Conservation (phyloP, 345 rosid species). For the Limnanthes douglasii region DNA sequence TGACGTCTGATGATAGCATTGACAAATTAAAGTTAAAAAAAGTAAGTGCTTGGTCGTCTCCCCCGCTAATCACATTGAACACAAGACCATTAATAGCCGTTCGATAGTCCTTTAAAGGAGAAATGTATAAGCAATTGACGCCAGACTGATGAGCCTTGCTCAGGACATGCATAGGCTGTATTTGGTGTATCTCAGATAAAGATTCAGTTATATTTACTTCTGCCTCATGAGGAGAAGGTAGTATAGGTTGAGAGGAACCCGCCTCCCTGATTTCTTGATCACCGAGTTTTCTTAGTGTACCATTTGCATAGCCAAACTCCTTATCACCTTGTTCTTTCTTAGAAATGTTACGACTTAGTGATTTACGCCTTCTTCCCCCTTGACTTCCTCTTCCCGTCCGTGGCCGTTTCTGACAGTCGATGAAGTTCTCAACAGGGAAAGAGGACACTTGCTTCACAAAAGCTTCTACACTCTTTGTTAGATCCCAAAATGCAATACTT, state of each 20-base stretch:
- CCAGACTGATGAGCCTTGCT: conserved; percentile 70
- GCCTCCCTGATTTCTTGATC: conserved; percentile 6
- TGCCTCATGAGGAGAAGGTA: conserved; percentile 11
- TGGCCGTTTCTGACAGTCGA: conserved; percentile 60
- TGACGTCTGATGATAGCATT: conserved; percentile 5
- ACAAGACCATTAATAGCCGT: conserved; percentile 17
- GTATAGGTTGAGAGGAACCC: conserved; percentile 11
- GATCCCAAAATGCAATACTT: conserved; percentile 83
- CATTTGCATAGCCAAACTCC: conserved; percentile 7
- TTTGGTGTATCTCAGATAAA: conserved; percentile 29
- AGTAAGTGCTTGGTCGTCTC: conserved; percentile 90
- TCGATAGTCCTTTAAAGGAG: conserved; percentile 19
- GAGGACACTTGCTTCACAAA: conserved; percentile 42
- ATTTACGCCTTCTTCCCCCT: conserved; percentile 83
- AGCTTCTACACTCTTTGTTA: conserved; percentile 48
- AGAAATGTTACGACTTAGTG: conserved; percentile 14
- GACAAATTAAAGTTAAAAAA: conserved; percentile 32
- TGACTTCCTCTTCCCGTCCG: conserved; percentile 94
- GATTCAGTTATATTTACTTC: conserved; percentile 12
- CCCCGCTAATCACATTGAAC: conserved; percentile 60
- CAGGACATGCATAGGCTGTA: conserved; percentile 41
- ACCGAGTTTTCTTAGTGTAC: conserved; percentile 7
- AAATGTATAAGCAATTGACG: conserved; percentile 69
- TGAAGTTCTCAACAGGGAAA: conserved; percentile 34
- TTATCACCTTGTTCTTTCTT: conserved; percentile 13